These are phyloP conservation scores for Solanum hybrid DNA, from an alignment of 305 asterid genomes.

Conservation along the genomic window DNA sequence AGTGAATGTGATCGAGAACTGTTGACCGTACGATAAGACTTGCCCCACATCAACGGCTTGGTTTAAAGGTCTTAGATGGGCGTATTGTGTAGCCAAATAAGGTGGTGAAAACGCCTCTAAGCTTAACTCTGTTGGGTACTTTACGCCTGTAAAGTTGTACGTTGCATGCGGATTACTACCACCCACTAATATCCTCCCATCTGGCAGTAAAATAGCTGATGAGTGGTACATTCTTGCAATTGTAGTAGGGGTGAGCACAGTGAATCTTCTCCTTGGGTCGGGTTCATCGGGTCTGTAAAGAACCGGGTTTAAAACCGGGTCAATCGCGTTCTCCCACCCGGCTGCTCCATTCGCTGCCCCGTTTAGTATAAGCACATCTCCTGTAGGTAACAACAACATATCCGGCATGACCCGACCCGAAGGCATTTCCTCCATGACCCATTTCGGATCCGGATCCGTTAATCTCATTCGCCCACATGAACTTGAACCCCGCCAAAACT, in stretches of 20 bases:
- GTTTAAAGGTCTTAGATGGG: neutral
- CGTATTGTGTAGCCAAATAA: constrained; percentile 1
- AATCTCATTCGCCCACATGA: constrained; percentile 1
- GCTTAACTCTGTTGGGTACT: constrained; percentile 7
- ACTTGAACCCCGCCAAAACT: neutral
- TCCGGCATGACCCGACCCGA: constrained; percentile 17
- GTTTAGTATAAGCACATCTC: constrained; percentile 15
- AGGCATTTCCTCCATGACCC: constrained; percentile 18
- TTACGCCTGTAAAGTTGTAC: neutral
- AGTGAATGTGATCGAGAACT: neutral
- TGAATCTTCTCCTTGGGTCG: neutral
- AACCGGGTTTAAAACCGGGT: constrained; percentile 17
- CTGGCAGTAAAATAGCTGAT: constrained; percentile 5
- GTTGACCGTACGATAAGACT: neutral
- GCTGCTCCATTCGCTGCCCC: constrained; percentile 17
- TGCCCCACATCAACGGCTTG: neutral
- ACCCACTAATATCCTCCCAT: constrained; percentile 11
- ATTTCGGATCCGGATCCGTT: constrained; percentile 4
- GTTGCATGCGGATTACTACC: constrained; percentile 9
- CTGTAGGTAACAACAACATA: constrained; percentile 20
- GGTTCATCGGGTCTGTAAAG: constrained; percentile 1
- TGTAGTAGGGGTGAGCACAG: neutral
- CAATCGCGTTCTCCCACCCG: constrained; percentile 15
- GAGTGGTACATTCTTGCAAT: constrained; percentile 16
- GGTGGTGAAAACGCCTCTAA: constrained; percentile 15